These are phyloP conservation scores for Fusarium tuaranense DNA, from an alignment of 2,329 filamentous ascomycete species.

Conservation along the genomic window DNA sequence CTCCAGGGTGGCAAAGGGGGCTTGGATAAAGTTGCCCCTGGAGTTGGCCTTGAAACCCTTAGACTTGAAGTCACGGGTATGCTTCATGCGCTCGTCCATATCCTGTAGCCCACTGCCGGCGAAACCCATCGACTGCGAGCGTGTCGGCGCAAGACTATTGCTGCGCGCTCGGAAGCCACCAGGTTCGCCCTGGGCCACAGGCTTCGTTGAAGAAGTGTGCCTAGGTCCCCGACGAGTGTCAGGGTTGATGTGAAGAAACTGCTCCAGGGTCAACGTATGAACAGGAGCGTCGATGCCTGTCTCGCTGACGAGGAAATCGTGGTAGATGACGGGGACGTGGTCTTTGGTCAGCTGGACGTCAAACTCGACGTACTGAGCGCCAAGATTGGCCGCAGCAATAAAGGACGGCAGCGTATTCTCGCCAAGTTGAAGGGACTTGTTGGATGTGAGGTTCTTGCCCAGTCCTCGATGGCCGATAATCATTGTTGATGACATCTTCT, in stretches of 20 bases:
- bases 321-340: constrained; percentile 97
- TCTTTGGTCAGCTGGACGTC: constrained; percentile 99
- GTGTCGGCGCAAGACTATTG: constrained; percentile 57
- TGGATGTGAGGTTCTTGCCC: constrained; percentile 88
- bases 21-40: constrained; percentile 94
- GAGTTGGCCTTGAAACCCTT: constrained; percentile 97
- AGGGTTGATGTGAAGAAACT: constrained; percentile 89
- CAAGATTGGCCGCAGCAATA: constrained; percentile 93
- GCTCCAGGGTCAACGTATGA: constrained; percentile 92
- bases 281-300: constrained; percentile 97
- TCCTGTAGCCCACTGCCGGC: constrained; percentile 54
- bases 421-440: constrained; percentile 90
- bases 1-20: constrained; percentile 93
- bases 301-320: constrained; percentile 97
- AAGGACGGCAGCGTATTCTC: constrained; percentile 98
- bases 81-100: constrained; percentile 90
- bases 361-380: constrained; percentile 79
- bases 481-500: constrained; percentile 90
- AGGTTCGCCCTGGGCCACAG: constrained; percentile 49
- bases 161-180: constrained; percentile 47
- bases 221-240: constrained; percentile 52
- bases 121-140: constrained; percentile 68
- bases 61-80: constrained; percentile 93
- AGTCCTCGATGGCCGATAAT: constrained; percentile 79
- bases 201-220: constrained; percentile 19